Evolutionary conservation across 2,329 filamentous ascomycete genomes (phyloP).

Genomic region (Balansia obtecta): DNA sequence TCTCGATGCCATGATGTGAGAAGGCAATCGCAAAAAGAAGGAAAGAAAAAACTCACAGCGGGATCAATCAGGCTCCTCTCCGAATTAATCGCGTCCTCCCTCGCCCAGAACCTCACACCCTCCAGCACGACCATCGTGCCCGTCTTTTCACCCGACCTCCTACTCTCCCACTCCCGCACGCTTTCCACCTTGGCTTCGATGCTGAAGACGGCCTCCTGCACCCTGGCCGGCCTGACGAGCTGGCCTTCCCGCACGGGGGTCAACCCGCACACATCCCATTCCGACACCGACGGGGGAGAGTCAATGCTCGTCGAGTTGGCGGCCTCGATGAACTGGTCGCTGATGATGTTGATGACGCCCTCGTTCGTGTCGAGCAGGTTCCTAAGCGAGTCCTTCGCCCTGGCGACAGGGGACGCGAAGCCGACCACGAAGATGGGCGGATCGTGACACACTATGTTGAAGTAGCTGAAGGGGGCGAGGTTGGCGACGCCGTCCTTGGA

Average conservation of each 20-base stretch:
- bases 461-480: constrained; percentile 80
- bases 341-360: constrained; percentile 80
- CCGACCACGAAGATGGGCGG: constrained; percentile 68
- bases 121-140: constrained; percentile 67
- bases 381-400: constrained; percentile 65
- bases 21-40: constrained; percentile 4
- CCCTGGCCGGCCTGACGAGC: constrained; percentile 57
- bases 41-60: constrained; percentile 32
- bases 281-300: constrained; percentile 60
- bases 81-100: constrained; percentile 78
- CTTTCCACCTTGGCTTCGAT: constrained; percentile 71
- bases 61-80: constrained; percentile 64
- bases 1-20: background rate
- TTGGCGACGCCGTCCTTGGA: constrained; percentile 53
- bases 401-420: constrained; percentile 29
- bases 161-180: constrained; percentile 66
- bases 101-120: constrained; percentile 76
- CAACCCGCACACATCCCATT: constrained; percentile 71
- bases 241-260: constrained; percentile 45
- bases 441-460: constrained; percentile 72
- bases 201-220: constrained; percentile 71
- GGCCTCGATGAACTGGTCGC: constrained; percentile 73
- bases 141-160: constrained; percentile 60
- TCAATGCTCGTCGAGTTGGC: constrained; percentile 75
- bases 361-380: constrained; percentile 63